phyloP scores from a whole-genome alignment of 192 early-diverging fungal genomes.

The Diversispora eburnea region DNA sequence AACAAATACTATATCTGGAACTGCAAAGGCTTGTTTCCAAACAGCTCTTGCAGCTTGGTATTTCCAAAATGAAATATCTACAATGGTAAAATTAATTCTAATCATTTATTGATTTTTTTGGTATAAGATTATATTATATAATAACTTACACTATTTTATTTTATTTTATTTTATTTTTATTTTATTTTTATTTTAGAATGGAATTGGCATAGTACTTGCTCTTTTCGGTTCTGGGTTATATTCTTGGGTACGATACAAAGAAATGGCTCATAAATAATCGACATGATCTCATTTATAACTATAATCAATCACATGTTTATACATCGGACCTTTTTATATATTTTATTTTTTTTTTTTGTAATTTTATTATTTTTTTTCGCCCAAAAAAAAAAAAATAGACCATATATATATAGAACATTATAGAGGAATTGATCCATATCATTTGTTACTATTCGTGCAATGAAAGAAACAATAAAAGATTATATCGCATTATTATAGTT shows the following conservation, averaged over 20 bases:
- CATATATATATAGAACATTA: too few species aligned
- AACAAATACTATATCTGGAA: constrained; percentile 67
- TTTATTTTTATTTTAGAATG: constrained; percentile 41
- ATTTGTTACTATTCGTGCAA: too few species aligned
- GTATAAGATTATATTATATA: neutral
- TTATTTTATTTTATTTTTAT: neutral
- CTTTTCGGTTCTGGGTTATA: constrained; percentile 58
- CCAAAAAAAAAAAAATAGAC: too few species aligned
- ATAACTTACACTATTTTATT: too few species aligned
- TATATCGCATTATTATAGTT: too few species aligned
- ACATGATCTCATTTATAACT: too few species aligned
- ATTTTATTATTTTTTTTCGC: too few species aligned
- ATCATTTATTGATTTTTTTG: neutral
- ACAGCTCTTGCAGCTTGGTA: constrained; percentile 58
- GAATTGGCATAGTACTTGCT: constrained; percentile 52
- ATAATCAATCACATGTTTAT: too few species aligned
- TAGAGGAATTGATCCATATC: too few species aligned
- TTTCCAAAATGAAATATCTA: constrained; percentile 59
- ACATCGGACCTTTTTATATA: constrained; percentile 31
- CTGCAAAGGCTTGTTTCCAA: constrained; percentile 66
- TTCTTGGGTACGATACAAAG: constrained; percentile 54
- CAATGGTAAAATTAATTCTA: constrained; percentile 41
- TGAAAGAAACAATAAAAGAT: too few species aligned
- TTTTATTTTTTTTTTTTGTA: neutral
- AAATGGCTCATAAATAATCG: constrained; percentile 32